Base-by-base conservation (phyloP, 2,329 filamentous ascomycete species). In the Aureobasidium sp. region DNA sequence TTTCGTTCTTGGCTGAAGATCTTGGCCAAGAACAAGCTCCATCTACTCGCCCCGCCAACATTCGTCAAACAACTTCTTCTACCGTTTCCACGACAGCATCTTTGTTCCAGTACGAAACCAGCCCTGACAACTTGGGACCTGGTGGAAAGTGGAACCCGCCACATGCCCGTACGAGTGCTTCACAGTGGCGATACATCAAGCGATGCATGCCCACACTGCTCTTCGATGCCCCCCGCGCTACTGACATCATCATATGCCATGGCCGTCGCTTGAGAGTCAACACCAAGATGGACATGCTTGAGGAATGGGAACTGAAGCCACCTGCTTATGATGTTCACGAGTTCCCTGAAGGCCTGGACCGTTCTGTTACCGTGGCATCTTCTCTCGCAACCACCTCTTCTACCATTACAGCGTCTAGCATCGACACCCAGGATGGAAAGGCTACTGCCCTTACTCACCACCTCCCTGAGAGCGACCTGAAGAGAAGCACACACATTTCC, bases 131-230 rank as follows among this genome's bases (percentile, higher is more conserved):
- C 62, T 72, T 74, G 63, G 66, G 62, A 51, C 51, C 48, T 17
- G 62, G 67, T 11, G 69, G 71, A n/a, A 74, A 74, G 63, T 74
- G 73, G 74, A 69, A 63, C 42, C 71, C 66, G 25, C 70, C 62
- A 52, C 72, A 69, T 68, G 70, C 62, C 65, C 73, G 71, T 8
- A 70, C 72, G 0, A 62, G 69, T 11, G 68, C 72, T 5, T 77
- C 79, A 58, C 65, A 70, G 15, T 71, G 76, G 42, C 76, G 79
- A 59, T 80, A 80, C 70, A 75, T 77, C 58, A 73, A 75, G 7
- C 75, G 78, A 34, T 80, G 78, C 65, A 74, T 78, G 56, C 79
- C 79, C 1, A 70, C 79, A 6, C 68, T 81, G 14, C 72, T 76
- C 8, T 72, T 72, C 25, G 74, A 76, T 44, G 76, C 78, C 2